Evolutionary conservation across 495 filamentous ascomycete genomes (phyloP).

Genomic region (Podospora fimiseda): DNA sequence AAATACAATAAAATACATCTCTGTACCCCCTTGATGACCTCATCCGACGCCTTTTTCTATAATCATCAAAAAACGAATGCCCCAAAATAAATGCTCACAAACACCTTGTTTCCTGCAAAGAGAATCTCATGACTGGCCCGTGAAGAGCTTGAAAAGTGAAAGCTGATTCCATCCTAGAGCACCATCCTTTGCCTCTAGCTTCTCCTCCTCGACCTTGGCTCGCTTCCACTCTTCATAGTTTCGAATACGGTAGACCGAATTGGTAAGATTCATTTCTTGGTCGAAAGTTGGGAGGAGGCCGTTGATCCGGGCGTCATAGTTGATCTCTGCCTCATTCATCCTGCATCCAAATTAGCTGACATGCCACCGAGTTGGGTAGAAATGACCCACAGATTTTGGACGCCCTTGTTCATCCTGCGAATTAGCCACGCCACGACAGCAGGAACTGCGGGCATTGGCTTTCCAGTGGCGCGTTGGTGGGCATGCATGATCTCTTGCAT

Average conservation of each 20-base stretch:
- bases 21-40: too few relatives aligned
- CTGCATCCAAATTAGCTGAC: too few relatives aligned
- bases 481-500: constrained; percentile 21
- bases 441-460: constrained; percentile 20
- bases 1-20: too few relatives aligned
- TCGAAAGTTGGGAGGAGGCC: constrained; percentile 16
- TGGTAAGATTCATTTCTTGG: constrained; percentile 22
- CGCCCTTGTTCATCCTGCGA: constrained; percentile 17
- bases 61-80: too few relatives aligned
- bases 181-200: not conserved
- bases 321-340: constrained; percentile 19
- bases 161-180: constrained; percentile 15
- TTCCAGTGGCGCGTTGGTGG: constrained; percentile 19
- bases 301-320: constrained; percentile 14
- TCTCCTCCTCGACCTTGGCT: not conserved
- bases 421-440: constrained; percentile 15
- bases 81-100: too few relatives aligned
- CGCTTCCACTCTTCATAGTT: constrained; percentile 22
- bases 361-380: too few relatives aligned
- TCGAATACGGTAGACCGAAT: constrained; percentile 21
- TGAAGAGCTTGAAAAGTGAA: constrained; percentile 16
- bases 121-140: constrained; percentile 9
- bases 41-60: too few relatives aligned
- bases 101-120: too few relatives aligned
- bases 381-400: constrained; percentile 16